Conservation (phyloP, 352 stramenopile species). For the Pythium phragmiticola region DNA sequence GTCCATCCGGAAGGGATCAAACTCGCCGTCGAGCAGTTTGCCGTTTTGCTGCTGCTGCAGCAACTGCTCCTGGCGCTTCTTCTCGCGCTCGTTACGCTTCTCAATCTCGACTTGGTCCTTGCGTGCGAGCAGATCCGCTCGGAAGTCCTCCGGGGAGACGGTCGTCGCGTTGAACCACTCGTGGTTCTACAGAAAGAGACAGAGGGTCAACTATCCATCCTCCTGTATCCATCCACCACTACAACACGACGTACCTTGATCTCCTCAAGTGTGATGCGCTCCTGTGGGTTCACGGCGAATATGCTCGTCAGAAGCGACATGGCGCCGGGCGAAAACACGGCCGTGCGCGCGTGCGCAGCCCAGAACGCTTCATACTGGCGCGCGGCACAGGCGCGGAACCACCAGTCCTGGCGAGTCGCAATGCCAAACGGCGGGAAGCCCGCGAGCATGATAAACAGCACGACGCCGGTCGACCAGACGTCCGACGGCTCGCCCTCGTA, state of each 20-base stretch:
- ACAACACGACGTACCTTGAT: constrained; percentile 50
- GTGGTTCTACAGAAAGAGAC: constrained; percentile 36
- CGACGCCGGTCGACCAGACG: constrained; percentile 90
- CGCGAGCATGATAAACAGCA: constrained; percentile 93
- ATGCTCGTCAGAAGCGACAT: constrained; percentile 75
- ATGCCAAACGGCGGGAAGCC: constrained; percentile 92
- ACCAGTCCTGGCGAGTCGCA: constrained; percentile 87
- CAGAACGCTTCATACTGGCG: constrained; percentile 81
- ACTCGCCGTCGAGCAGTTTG: constrained; percentile 49
- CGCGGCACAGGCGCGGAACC: constrained; percentile 77
- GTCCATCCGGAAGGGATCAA: constrained; percentile 59
- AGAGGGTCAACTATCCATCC: not conserved
- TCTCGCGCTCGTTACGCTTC: constrained; percentile 64
- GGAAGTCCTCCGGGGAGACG: constrained; percentile 42
- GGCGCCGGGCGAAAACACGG: constrained; percentile 66
- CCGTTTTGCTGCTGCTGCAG: constrained; percentile 41
- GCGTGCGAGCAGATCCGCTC: constrained; percentile 49
- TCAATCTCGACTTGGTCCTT: constrained; percentile 70
- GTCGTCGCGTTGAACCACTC: constrained; percentile 58
- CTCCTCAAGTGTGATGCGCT: constrained; percentile 73
- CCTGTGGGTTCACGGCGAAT: constrained; percentile 66
- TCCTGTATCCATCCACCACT: not conserved
- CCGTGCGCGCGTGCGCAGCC: constrained; percentile 67
- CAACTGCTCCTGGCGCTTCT: constrained; percentile 49
- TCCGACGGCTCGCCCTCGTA: constrained; percentile 89